phyloP scores from a whole-genome alignment of 2,329 filamentous ascomycete species.

The Talaromyces marneffei region DNA sequence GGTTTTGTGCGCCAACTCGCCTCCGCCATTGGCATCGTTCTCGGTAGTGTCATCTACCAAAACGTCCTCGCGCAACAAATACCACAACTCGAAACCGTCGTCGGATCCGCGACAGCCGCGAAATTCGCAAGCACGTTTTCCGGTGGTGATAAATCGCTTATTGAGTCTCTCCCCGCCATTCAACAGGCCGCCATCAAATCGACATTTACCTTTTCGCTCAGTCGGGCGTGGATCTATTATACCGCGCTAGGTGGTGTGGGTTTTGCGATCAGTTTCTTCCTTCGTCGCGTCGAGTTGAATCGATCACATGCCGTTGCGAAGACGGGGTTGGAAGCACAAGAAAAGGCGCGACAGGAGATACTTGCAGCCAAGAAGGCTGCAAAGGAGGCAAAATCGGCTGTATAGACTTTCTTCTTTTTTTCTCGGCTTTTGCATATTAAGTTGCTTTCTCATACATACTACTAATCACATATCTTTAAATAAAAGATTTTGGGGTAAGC shows the following conservation, averaged over 20 bases:
- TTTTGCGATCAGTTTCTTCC: slow-evolving; percentile 36
- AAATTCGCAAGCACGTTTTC: slow-evolving; percentile 30
- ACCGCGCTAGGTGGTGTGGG: slow-evolving; percentile 32
- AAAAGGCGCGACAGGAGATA: slow-evolving; percentile 36
- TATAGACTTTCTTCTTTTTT: neutral
- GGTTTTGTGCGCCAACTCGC: slow-evolving; percentile 55
- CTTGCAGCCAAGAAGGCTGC: slow-evolving; percentile 21
- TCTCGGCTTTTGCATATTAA: neutral
- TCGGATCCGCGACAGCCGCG: slow-evolving; percentile 26
- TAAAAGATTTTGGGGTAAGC: neutral
- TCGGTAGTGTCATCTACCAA: slow-evolving; percentile 49
- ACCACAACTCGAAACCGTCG: slow-evolving; percentile 21
- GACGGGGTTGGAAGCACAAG: slow-evolving; percentile 42
- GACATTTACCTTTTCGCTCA: slow-evolving; percentile 40
- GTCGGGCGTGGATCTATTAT: slow-evolving; percentile 49
- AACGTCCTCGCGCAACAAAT: slow-evolving; percentile 33
- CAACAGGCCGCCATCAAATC: slow-evolving; percentile 36
- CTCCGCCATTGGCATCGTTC: slow-evolving; percentile 53
- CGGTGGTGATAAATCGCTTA: slow-evolving; percentile 29
- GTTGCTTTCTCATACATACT: neutral
- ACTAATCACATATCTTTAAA: neutral
- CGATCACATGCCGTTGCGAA: slow-evolving; percentile 39
- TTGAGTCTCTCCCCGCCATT: slow-evolving; percentile 27
- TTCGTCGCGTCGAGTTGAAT: slow-evolving; percentile 35
- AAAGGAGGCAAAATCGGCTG: slow-evolving; percentile 2